Conservation (phyloP, 1,139 yeast genomes). For the Geotrichum europaeum region DNA sequence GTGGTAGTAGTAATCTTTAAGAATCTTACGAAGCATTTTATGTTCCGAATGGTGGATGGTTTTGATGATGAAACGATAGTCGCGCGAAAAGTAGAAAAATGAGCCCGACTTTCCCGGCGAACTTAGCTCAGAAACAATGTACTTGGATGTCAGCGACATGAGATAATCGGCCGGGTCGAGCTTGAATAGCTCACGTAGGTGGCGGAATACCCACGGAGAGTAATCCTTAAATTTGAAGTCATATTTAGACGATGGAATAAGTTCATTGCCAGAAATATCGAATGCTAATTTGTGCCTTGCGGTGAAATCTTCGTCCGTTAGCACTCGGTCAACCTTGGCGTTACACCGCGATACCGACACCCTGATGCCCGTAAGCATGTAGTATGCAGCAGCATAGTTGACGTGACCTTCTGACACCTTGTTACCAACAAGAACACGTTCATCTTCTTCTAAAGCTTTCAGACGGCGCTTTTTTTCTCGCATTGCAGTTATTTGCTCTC, state of each 20-base stretch:
- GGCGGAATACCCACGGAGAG: slow-evolving; percentile 89
- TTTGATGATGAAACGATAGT: slow-evolving; percentile 86
- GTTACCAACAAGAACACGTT: slow-evolving; percentile 66
- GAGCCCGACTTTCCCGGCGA: slow-evolving; percentile 98
- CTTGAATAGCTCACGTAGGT: slow-evolving; percentile 69
- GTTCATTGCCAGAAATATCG: slow-evolving; percentile 79
- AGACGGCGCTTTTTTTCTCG: slow-evolving; percentile 41
- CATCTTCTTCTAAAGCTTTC: slow-evolving; percentile 48
- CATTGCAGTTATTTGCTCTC: slow-evolving; percentile 6
- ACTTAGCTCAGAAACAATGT: slow-evolving; percentile 83
- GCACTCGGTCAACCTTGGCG: slow-evolving; percentile 73
- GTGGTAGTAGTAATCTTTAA: slow-evolving; percentile 73
- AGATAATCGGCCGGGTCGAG: slow-evolving; percentile 94
- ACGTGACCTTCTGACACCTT: slow-evolving; percentile 88
- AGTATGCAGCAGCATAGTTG: slow-evolving; percentile 89
- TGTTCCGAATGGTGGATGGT: slow-evolving; percentile 94
- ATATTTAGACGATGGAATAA: slow-evolving; percentile 87
- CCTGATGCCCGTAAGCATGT: slow-evolving; percentile 94
- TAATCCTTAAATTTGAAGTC: slow-evolving; percentile 96
- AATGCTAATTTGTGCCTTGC: slow-evolving; percentile 74
- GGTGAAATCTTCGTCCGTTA: slow-evolving; percentile 64
- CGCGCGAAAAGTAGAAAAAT: slow-evolving; percentile 89
- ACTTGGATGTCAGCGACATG: slow-evolving; percentile 85
- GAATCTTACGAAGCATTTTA: slow-evolving; percentile 64
- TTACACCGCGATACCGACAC: slow-evolving; percentile 85